phyloP scores from a whole-genome alignment of 768 basidiomycete species.

The Agrocybe pediades region DNA sequence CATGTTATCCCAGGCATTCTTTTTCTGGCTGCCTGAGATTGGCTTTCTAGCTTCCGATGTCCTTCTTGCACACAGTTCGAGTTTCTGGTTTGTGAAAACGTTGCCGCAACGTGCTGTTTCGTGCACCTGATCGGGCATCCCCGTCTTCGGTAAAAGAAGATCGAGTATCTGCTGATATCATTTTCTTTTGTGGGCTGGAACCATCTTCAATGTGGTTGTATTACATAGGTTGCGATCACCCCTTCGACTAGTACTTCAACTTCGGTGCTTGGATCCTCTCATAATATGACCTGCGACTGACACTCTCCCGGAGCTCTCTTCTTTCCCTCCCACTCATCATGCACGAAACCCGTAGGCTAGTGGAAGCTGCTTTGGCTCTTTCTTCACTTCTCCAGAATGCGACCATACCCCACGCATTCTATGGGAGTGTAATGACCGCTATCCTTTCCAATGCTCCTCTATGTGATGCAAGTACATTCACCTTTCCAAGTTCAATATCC shows the following conservation, averaged over 20 bases:
- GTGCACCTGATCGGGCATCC: slow-evolving; percentile 48
- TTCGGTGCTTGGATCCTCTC: slow-evolving; percentile 39
- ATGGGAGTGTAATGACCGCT: slow-evolving; percentile 74
- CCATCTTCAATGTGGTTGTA: slow-evolving; percentile 44
- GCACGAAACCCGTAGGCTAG: slow-evolving; percentile 72
- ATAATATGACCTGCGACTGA: slow-evolving; percentile 58
- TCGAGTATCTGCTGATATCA: slow-evolving; percentile 47
- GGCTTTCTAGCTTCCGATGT: slow-evolving; percentile 30
- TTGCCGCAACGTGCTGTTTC: slow-evolving; percentile 40
- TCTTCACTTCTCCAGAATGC: slow-evolving; percentile 59
- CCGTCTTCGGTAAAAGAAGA: slow-evolving; percentile 45
- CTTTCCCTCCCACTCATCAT: slow-evolving; percentile 38
- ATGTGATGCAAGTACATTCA: slow-evolving; percentile 55
- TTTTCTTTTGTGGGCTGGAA: slow-evolving; percentile 45
- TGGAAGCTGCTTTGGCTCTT: slow-evolving; percentile 78
- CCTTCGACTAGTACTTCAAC: slow-evolving; percentile 40
- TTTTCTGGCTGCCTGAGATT: slow-evolving; percentile 21
- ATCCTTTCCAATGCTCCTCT: slow-evolving; percentile 65
- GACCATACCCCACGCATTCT: slow-evolving; percentile 77
- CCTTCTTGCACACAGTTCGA: slow-evolving; percentile 23
- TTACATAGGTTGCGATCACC: slow-evolving; percentile 51
- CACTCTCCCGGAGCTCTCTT: slow-evolving; percentile 29
- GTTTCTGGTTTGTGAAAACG: slow-evolving; percentile 39
- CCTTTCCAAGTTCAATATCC: not conserved
- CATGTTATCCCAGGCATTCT: slow-evolving; percentile 2